Evolutionary conservation across 352 stramenopile species (phyloP).

Genomic region (Pelagophyceae sp.): DNA sequence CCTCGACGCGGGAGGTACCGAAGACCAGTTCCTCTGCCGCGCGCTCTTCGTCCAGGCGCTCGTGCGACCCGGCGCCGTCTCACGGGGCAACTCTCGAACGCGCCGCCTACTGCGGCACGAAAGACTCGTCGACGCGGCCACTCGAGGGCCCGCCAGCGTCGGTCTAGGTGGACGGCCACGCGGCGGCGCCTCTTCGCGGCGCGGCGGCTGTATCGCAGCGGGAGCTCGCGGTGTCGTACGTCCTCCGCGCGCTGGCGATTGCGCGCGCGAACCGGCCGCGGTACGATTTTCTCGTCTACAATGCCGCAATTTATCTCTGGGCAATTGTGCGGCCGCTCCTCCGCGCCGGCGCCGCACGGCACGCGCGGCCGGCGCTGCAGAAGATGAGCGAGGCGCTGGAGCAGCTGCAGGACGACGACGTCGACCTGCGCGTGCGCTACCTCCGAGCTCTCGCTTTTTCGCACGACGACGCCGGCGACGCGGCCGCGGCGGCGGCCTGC

Average conservation of each 20-base stretch:
- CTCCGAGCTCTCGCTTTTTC: constrained; percentile 58
- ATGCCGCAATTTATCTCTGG: constrained; percentile 72
- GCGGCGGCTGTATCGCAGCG: constrained; percentile 43
- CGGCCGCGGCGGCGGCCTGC: constrained; percentile 51
- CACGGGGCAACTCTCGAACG: too few species aligned
- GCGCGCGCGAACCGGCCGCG: constrained; percentile 45
- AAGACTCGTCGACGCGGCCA: too few species aligned
- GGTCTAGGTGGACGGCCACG: constrained; percentile 1
- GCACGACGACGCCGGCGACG: constrained; percentile 58
- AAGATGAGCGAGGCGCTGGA: constrained; percentile 61
- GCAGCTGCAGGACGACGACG: constrained; percentile 55
- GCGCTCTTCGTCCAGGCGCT: constrained; percentile 64
- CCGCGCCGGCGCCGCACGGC: constrained; percentile 60
- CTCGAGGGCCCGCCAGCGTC: too few species aligned
- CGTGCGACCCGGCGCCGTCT: too few species aligned
- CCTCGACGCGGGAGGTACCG: constrained; percentile 48
- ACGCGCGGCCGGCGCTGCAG: constrained; percentile 53
- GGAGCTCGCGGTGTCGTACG: constrained; percentile 54
- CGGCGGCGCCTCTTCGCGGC: constrained; percentile 31
- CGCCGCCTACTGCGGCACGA: too few species aligned
- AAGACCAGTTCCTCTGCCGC: constrained; percentile 77
- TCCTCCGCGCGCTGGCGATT: constrained; percentile 61
- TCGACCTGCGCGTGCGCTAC: constrained; percentile 16
- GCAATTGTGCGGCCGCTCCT: constrained; percentile 66
- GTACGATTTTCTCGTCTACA: constrained; percentile 82